phyloP scores from a whole-genome alignment of 306 rosid species.

The Corylus heterophylla region DNA sequence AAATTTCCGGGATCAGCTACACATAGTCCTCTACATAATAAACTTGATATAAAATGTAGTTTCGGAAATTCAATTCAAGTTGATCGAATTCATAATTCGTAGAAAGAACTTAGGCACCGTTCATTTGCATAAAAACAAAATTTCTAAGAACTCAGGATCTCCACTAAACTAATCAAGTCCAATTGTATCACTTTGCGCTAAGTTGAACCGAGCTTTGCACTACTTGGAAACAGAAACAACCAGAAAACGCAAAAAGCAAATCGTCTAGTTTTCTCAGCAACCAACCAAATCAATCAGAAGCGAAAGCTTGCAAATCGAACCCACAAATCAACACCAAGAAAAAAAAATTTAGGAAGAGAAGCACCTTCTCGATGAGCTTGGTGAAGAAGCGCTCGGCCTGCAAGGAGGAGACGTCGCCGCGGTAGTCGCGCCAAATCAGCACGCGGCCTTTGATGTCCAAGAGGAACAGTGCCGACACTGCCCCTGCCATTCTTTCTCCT shows the following conservation, averaged over 20 bases:
- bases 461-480: constrained; percentile 95
- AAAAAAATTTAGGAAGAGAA: constrained; percentile 8
- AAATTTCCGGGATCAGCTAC: background rate
- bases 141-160: background rate
- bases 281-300: background rate
- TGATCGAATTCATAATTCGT: background rate
- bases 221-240: background rate
- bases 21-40: background rate
- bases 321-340: background rate
- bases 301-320: background rate
- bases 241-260: background rate
- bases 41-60: background rate
- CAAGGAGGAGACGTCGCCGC: constrained; percentile 91
- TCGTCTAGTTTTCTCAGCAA: background rate
- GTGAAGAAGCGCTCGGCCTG: constrained; percentile 98
- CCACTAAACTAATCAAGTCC: background rate
- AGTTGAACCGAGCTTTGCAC: background rate
- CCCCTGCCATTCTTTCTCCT: constrained; percentile 72
- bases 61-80: background rate
- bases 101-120: background rate
- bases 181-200: background rate
- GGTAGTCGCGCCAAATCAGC: constrained; percentile 98
- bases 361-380: constrained; percentile 98
- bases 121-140: background rate
- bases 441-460: constrained; percentile 99